These are phyloP conservation scores for Clavispora phyllophila DNA, from an alignment of 805 yeast genomes.

Conservation along the genomic window DNA sequence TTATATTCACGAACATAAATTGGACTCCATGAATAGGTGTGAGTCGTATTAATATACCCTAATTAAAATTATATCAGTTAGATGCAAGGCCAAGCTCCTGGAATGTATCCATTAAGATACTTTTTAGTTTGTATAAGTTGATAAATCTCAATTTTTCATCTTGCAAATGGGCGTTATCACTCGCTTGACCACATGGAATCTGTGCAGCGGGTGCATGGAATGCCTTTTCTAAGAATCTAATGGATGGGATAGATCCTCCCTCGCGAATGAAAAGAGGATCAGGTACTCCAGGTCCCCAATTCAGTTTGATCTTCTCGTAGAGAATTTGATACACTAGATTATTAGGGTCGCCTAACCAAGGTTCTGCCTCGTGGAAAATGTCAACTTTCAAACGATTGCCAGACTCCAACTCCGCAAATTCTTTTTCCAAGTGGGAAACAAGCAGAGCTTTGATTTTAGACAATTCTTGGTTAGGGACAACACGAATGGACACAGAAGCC, in stretches of 20 bases:
- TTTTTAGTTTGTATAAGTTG: conserved; percentile 70
- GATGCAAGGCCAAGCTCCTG: conserved; percentile 27
- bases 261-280: conserved; percentile 87
- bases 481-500: conserved; percentile 74
- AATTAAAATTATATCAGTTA: neutral
- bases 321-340: conserved; percentile 70
- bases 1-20: neutral
- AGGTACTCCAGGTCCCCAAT: conserved; percentile 55
- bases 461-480: conserved; percentile 84
- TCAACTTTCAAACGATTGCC: conserved; percentile 57
- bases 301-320: conserved; percentile 52
- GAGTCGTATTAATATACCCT: neutral
- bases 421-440: conserved; percentile 36
- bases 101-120: conserved; percentile 53
- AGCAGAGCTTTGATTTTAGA: conserved; percentile 50
- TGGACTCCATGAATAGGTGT: too few species aligned
- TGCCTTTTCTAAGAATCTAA: conserved; percentile 74
- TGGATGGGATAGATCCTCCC: conserved; percentile 95
- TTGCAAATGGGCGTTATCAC: conserved; percentile 89
- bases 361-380: conserved; percentile 83
- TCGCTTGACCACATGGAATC: conserved; percentile 92
- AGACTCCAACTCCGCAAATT: conserved; percentile 49
- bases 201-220: conserved; percentile 90
- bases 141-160: conserved; percentile 79
- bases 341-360: conserved; percentile 88